A percentile compares a stretch with the other conserved stretches of the same genome.
Conservation (phyloP, 139 green algal species). For the Chlorella vulgaris region DNA sequence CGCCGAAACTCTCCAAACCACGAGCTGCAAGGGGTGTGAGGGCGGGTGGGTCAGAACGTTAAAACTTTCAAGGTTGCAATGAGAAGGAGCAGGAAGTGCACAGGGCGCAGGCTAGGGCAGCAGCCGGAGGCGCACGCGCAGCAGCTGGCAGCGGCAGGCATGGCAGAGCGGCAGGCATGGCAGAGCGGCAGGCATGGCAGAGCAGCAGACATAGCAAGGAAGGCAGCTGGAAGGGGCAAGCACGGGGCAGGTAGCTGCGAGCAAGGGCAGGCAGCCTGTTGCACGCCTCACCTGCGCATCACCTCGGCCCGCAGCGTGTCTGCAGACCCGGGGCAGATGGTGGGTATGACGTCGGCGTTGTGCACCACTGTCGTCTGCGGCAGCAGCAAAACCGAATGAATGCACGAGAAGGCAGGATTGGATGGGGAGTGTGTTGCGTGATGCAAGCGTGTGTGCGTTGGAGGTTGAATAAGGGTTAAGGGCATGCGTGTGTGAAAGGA, state of each 20-base stretch:
- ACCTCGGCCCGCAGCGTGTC: constrained; percentile 64
- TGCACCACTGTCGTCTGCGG: constrained; percentile 75
- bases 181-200: too few relatives aligned
- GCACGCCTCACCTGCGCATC: constrained; percentile 29
- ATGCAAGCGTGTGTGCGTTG: neutral
- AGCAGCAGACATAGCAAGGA: too few relatives aligned
- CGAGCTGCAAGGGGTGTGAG: constrained; percentile 16
- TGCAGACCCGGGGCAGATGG: constrained; percentile 43
- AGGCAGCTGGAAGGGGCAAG: too few relatives aligned
- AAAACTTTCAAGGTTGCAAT: too few relatives aligned
- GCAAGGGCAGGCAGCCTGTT: neutral
- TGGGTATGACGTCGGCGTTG: constrained; percentile 77
- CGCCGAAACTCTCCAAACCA: constrained; percentile 58
- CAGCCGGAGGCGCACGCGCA: too few relatives aligned
- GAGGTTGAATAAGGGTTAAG: too few relatives aligned
- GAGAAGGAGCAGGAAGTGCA: too few relatives aligned
- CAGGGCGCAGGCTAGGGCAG: too few relatives aligned
- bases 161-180: too few relatives aligned
- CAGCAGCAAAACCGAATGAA: neutral
- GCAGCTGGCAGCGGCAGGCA: too few relatives aligned
- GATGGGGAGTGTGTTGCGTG: neutral
- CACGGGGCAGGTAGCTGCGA: too few relatives aligned
- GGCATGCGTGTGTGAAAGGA: neutral
- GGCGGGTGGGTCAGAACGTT: neutral
- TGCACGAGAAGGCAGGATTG: neutral